Percentiles rank a stretch among this genome's conserved stretches.
These are phyloP conservation scores for Didymella exigua DNA, from an alignment of 2,329 filamentous ascomycete genomes.

Conservation along the genomic window DNA sequence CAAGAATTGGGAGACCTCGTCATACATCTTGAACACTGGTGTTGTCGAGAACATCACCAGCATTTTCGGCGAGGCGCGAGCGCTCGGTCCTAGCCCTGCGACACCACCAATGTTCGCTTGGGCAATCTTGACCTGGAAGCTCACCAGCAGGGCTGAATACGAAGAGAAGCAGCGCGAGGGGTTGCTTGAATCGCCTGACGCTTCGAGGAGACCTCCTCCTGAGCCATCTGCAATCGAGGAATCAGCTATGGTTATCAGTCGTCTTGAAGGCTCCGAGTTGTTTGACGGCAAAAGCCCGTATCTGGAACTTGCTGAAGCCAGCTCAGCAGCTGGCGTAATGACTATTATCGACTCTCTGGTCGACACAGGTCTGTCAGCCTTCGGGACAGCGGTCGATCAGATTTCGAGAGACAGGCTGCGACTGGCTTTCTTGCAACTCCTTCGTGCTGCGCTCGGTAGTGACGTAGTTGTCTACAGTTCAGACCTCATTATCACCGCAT, in stretches of 20 bases:
- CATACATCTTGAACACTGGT: conserved; percentile 72
- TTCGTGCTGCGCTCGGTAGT: conserved; percentile 67
- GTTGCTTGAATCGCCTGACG: conserved; percentile 29
- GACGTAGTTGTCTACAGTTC: conserved; percentile 71
- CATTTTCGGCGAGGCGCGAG: conserved; percentile 66
- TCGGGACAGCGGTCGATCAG: conserved; percentile 55
- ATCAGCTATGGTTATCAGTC: conserved; percentile 30
- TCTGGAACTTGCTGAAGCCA: conserved; percentile 34
- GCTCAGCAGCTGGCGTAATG: conserved; percentile 33
- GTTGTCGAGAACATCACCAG: conserved; percentile 75
- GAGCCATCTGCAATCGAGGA: conserved; percentile 35
- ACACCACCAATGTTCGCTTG: conserved; percentile 80
- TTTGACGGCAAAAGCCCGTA: conserved; percentile 35
- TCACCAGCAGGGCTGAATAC: conserved; percentile 25
- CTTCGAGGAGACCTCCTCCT: conserved; percentile 18
- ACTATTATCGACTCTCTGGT: conserved; percentile 35
- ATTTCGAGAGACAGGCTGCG: conserved; percentile 69
- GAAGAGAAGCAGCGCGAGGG: conserved; percentile 40
- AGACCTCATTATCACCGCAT: conserved; percentile 69
- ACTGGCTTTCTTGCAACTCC: conserved; percentile 69
- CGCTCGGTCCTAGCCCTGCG: conserved; percentile 63
- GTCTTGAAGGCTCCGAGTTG: conserved; percentile 32
- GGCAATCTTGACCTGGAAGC: conserved; percentile 65
- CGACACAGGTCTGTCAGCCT: conserved; percentile 43
- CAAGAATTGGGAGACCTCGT: conserved; percentile 46